phyloP scores from a whole-genome alignment of 2,329 filamentous ascomycete genomes.

The Fusarium austroafricanum region DNA sequence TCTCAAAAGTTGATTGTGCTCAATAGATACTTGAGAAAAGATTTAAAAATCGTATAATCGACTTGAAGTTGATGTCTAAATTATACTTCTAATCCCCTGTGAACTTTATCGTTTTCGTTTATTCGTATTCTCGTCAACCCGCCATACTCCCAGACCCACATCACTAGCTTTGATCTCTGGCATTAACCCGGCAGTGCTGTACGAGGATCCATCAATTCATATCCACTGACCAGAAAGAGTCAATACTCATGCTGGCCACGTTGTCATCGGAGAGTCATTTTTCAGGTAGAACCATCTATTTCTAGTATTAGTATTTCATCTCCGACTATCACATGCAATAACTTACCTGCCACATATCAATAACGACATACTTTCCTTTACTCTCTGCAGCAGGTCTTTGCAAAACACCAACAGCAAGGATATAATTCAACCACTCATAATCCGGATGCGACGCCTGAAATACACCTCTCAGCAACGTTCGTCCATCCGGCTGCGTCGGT shows the following conservation, averaged over 20 bases:
- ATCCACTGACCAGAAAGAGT: conserved; percentile 4
- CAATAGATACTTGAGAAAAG: no score
- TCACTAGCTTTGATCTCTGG: neutral
- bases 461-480: conserved; percentile 41
- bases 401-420: conserved; percentile 45
- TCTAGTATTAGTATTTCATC: neutral
- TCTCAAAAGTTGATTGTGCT: neutral
- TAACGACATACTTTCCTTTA: conserved; percentile 40
- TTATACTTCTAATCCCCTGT: neutral
- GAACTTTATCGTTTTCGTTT: neutral
- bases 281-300: conserved; percentile 28
- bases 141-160: neutral
- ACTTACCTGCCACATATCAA: conserved; percentile 45
- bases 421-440: conserved; percentile 54
- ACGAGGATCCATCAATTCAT: neutral
- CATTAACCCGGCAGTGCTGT: neutral
- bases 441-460: conserved; percentile 52
- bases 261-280: neutral
- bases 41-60: no score
- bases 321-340: accelerated
- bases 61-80: neutral
- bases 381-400: conserved; percentile 14
- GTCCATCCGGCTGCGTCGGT: conserved; percentile 50
- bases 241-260: neutral
- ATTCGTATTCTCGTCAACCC: neutral